Conservation (phyloP, 345 rosid genomes). For the Trapa bicornis region DNA sequence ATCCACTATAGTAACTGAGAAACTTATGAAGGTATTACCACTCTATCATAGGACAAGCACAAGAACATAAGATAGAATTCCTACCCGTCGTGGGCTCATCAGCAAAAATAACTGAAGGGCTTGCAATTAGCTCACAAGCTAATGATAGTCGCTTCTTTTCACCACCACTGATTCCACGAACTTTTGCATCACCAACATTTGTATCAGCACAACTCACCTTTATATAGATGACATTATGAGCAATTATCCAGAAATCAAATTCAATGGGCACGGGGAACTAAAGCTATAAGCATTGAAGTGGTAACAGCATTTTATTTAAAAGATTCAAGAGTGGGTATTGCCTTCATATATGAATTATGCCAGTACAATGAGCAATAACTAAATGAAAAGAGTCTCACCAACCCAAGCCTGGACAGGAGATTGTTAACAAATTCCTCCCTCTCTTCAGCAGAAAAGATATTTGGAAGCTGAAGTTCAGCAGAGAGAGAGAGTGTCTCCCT, state of each 20-base stretch:
- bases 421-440: conserved; percentile 71
- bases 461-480: conserved; percentile 81
- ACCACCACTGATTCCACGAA: conserved; percentile 97
- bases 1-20: not conserved
- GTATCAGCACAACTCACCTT: conserved; percentile 87
- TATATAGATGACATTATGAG: conserved; percentile 23
- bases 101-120: conserved; percentile 93
- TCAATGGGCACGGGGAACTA: not conserved
- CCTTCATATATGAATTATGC: not conserved
- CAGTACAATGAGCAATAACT: not conserved
- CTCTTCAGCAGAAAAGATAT: conserved; percentile 53
- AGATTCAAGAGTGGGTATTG: not conserved
- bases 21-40: not conserved
- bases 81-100: conserved; percentile 97
- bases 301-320: not conserved
- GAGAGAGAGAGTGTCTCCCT: conserved; percentile 89
- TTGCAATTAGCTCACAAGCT: conserved; percentile 94
- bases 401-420: conserved; percentile 67
- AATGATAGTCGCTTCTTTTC: conserved; percentile 82
- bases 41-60: not conserved
- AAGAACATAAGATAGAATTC: conserved; percentile 1
- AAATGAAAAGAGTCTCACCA: conserved; percentile 36
- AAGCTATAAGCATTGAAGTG: not conserved
- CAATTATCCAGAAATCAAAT: not conserved
- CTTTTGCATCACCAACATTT: conserved; percentile 89